Evolutionary conservation across 495 filamentous ascomycete genomes (phyloP), one percentile per base, ranked within the genome.

Genomic region (Tuber brumale): DNA sequence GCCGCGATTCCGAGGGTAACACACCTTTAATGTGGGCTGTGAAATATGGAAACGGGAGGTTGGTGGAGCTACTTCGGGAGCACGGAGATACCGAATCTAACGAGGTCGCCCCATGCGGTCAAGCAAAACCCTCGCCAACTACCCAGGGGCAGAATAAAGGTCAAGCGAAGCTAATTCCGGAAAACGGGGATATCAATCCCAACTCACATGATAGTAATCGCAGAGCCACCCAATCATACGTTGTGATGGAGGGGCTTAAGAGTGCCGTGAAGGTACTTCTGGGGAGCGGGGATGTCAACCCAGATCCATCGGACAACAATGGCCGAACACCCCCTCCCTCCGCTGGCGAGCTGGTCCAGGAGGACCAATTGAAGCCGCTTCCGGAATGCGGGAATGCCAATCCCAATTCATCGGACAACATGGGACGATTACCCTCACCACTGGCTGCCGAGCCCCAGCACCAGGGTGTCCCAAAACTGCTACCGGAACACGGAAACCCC

Each of bases 71-170:
- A 3, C 51, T 61, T 61, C n/a, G 16, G 0, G 51, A 31, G 51
- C 51, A 61, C 0, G 51, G 12, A 31, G 9, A 14, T 61, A 16
- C 10, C n/a, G 10, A 12, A 61, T n/a, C n/a, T 31, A 14, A 61
- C n/a, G 3, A 0, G 10, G 23, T 27, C 7, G 7, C 2, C 23
- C 6, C 5, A 0, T 0, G 8, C 8, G 1, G n/a, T 12, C 51
- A 23, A 0, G 8, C 51, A 1, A 8, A 1, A 31, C 4, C 10
- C 23, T 31, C 51, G 3, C 5, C 3, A 0, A 8, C 51, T 16
- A 10, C 51, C 4, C 5, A 14, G 51, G 3, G 10, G 10, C 1
- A 10, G n/a, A 12, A 27, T 4, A 9, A 61, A 31, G 10, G n/a
- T 14, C 10, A 3, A 3, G 51, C 10, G 51, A 61, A 61, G 12